Evolutionary conservation across 108 stramenopile species (phyloP).

Genomic region (Parmales sp.): DNA sequence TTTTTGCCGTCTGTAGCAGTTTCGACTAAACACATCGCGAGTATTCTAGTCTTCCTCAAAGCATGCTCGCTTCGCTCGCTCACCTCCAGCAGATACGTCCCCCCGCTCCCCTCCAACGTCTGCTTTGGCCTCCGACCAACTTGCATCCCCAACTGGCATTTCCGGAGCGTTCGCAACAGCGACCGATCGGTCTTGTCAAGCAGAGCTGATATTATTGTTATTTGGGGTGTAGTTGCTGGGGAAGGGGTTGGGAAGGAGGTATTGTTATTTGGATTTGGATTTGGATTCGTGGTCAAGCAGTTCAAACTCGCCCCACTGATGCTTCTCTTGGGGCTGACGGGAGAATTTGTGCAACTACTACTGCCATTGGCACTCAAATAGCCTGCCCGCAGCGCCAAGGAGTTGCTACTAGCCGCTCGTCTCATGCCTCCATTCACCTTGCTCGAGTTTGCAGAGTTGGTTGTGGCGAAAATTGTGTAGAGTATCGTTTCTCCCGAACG

Average conservation of each 20-base stretch:
- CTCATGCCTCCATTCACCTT: not conserved
- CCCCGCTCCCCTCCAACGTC: conserved; percentile 86
- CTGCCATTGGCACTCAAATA: not conserved
- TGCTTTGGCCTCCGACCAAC: conserved; percentile 74
- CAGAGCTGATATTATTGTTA: no score
- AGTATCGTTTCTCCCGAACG: conserved; percentile 61
- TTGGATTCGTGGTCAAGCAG: conserved; percentile 20
- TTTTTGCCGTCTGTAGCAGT: no score
- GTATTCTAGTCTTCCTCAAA: no score
- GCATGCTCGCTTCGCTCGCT: conserved; percentile 58
- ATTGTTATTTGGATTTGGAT: not conserved
- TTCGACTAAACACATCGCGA: no score
- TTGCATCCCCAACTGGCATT: conserved; percentile 50
- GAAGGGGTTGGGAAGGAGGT: not conserved
- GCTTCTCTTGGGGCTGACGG: conserved; percentile 20
- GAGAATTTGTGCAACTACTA: conserved; percentile 27
- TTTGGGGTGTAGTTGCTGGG: no score
- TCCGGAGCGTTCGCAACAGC: conserved; percentile 45
- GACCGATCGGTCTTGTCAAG: conserved; percentile 46
- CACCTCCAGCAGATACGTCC: conserved; percentile 89
- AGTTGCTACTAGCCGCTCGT: not conserved
- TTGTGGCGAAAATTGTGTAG: conserved; percentile 44
- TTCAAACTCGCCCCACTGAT: conserved; percentile 52
- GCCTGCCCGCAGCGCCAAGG: conserved; percentile 14
- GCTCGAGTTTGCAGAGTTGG: not conserved